Conservation (phyloP, 257 asterid genomes). For the Eucommia ulmoides region DNA sequence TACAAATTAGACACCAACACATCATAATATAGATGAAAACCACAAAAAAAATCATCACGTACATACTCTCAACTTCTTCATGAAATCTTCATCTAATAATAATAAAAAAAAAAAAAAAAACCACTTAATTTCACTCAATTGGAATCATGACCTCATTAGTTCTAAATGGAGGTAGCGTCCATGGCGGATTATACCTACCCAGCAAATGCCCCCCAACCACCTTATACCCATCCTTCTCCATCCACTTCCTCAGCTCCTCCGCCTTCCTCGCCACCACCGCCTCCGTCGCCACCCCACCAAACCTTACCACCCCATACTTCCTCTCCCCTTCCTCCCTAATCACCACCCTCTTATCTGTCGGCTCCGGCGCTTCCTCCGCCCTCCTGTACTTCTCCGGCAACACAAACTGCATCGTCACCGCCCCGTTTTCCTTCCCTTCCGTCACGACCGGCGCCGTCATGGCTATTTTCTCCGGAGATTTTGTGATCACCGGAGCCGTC, state of each 20-base stretch:
- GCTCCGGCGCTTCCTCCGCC: constrained; percentile 80
- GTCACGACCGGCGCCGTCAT: constrained; percentile 93
- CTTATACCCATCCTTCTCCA: constrained; percentile 72
- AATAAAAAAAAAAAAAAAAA: too few relatives aligned
- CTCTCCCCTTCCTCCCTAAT: constrained; percentile 68
- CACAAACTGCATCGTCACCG: constrained; percentile 81
- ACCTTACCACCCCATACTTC: constrained; percentile 72
- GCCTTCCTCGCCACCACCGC: constrained; percentile 54
- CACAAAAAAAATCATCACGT: too few relatives aligned
- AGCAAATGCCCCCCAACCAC: constrained; percentile 55
- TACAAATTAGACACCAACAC: too few relatives aligned
- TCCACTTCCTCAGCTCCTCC: constrained; percentile 33
- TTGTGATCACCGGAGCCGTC: constrained; percentile 80
- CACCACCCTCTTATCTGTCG: constrained; percentile 75
- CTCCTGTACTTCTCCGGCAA: constrained; percentile 49
- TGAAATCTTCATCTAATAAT: too few relatives aligned
- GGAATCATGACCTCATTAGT: constrained; percentile 86
- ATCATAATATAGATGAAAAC: too few relatives aligned
- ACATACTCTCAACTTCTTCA: too few relatives aligned
- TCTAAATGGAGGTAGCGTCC: constrained; percentile 71
- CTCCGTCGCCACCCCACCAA: constrained; percentile 64
- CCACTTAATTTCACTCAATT: constrained; percentile 37
- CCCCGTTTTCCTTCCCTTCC: constrained; percentile 15
- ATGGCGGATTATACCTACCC: constrained; percentile 94
- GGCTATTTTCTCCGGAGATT: constrained; percentile 40